Base-by-base conservation (phyloP, 148 eudicot genomes). In the Simmondsia chinensis region DNA sequence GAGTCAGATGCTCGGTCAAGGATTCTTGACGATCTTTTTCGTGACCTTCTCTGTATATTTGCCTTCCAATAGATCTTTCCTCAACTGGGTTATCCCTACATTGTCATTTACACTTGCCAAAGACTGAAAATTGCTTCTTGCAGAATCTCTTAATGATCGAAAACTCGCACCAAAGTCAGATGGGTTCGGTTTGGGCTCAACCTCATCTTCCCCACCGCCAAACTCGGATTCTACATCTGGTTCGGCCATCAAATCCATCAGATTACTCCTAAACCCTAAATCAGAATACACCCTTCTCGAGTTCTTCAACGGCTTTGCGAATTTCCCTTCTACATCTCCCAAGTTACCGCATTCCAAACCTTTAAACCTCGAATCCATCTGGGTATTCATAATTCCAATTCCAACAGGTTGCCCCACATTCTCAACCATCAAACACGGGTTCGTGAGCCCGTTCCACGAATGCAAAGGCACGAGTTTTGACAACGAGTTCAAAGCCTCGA, bases 401-500 rank as follows among this genome's bases (percentile, higher is more conserved):
- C 63, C 71, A 50, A 78, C 78, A 1, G 96, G 93, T 11, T 59
- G 53, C 4, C 76, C 91, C 0, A 80, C 73, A 27, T 53, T 59
- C 47, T 84, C 95, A 3, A 85, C 93, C 95, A 85, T 82, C 93
- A 85, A 43, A 40, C 97, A 89, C 6, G 88, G 93, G 39, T 89
- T 89, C 4, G 59, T 40, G 9, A 87, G 58, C 11, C 85, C 93
- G 44, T 74, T 89, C 95, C 95, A 89, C 0, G 83, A 74, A 53
- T 52, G 66, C 39, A 82, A 57, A 8, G 95, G 93, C 31, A 76
- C 76, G 64, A 82, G 52, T 63, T 79, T 79, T 12, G 62, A 56
- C 70, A 89, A 54, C 35, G 53, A 63, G 42, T 54, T 57, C 33
- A 89, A 80, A 17, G 80, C 72, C 46, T 65, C 70, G 5, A 64